phyloP scores from a whole-genome alignment of 352 stramenopile species.

The Phytopythium chamaehyphon region DNA sequence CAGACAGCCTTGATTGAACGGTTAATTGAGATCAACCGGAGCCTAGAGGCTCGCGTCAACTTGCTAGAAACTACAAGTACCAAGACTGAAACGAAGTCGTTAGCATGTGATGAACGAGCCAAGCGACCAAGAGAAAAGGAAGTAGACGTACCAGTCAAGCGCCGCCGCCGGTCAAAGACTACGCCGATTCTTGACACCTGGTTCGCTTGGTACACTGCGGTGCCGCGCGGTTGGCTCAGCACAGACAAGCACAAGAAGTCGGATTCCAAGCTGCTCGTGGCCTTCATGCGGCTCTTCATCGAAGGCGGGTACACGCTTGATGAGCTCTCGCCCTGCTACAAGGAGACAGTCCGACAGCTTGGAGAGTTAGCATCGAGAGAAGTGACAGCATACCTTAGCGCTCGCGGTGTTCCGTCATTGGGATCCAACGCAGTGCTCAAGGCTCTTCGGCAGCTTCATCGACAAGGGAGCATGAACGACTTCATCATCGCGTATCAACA shows the following conservation, averaged over 20 bases:
- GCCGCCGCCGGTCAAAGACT: conserved; percentile 3
- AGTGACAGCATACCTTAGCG: not conserved
- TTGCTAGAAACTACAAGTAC: conserved; percentile 2
- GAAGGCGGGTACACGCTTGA: conserved; percentile 11
- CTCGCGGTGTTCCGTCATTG: not conserved
- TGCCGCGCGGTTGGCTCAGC: conserved; percentile 7
- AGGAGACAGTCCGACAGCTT: conserved; percentile 4
- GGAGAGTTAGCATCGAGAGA: not conserved
- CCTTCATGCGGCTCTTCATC: conserved; percentile 16
- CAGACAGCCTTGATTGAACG: conserved; percentile 5
- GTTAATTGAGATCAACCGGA: conserved; percentile 4
- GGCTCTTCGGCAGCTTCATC: conserved; percentile 7
- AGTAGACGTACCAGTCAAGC: conserved; percentile 2
- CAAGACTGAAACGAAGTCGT: not conserved
- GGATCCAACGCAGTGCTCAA: conserved; percentile 6
- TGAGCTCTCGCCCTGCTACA: conserved; percentile 3
- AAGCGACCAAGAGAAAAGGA: conserved; percentile 2
- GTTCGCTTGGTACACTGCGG: conserved; percentile 11
- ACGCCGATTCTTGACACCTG: conserved; percentile 4
- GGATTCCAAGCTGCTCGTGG: conserved; percentile 10
- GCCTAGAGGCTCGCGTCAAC: conserved; percentile 2
- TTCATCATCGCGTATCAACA: conserved; percentile 1
- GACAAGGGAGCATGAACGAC: conserved; percentile 2
- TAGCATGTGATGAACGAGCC: not conserved
- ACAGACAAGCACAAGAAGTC: conserved; percentile 15